Base-by-base conservation (phyloP, 2,329 filamentous ascomycete genomes). In the Arthrobotrys conoides region DNA sequence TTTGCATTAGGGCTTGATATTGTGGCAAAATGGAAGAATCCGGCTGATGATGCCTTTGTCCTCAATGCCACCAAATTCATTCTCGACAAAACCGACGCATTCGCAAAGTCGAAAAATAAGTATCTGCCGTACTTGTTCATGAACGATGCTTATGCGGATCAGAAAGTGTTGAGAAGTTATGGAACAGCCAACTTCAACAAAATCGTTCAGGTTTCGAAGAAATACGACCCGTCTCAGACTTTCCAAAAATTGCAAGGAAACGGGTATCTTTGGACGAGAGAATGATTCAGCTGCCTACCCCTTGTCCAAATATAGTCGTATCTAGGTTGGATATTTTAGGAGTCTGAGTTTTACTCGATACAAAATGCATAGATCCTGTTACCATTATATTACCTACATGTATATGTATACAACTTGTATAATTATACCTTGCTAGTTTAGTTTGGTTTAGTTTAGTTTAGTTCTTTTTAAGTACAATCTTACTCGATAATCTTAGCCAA, bases 41-140 rank as follows among this genome's bases (percentile, higher is more conserved):
- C 61, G 41, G 41, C 61, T 22, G 61, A 65, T 69, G 48, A 55
- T 55, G 46, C 65, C 14, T 44, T 69, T 30, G 18, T 69, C 22
- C 55, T 38, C 33, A 69, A 69, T 55, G 65, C 65, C 1, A 69
- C 49, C 9, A 69, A 69, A 55, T 69, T 69, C 49, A 69, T 69
- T 18, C 20, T 69, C 18, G 65, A 69, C 48, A 44, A 69, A 48
- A 69, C 65, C 38, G 65, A 69, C 5, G 38, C n/a, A 30, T 69
- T 55, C 20, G 65, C 63, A 4, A 66, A 66, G 18, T 51, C 44
- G 5, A 49, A 51, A 27, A 57, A 57, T 27, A 69, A 69, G 33
- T 57, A 69, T 46, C 14, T 69, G 46, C 65, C 65, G 20, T 69
- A 57, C 36, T 8, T 69, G 5, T 69, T 69, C 65, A 53, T 69